A percentile compares a stretch with the other conserved stretches of the same genome.
These are phyloP conservation scores for Atkinsonella texensis DNA, from an alignment of 2,329 filamentous ascomycete genomes.

Conservation along the genomic window DNA sequence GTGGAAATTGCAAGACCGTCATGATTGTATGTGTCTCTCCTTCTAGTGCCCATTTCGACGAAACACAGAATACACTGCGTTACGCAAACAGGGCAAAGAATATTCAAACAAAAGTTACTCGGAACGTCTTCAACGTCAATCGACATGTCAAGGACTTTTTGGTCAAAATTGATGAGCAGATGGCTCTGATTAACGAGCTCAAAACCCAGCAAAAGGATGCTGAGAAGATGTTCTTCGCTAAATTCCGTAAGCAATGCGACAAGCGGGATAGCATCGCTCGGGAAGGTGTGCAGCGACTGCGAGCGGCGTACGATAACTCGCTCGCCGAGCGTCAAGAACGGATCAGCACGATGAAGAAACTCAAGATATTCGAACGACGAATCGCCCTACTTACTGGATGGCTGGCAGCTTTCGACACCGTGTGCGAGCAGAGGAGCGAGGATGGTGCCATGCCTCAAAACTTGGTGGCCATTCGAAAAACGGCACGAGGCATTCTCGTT, in stretches of 20 bases:
- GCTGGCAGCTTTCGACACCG: conserved; percentile 81
- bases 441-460: conserved; percentile 52
- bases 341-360: conserved; percentile 65
- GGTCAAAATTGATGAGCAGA: conserved; percentile 98
- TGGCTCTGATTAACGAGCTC: conserved; percentile 91
- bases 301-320: conserved; percentile 74
- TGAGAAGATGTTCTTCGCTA: conserved; percentile 68
- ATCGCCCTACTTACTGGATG: conserved; percentile 81
- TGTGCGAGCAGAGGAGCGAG: conserved; percentile 52
- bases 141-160: conserved; percentile 98
- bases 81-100: conserved; percentile 98
- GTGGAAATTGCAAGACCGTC: conserved; percentile 96
- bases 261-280: conserved; percentile 66
- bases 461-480: conserved; percentile 68
- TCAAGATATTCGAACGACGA: conserved; percentile 71
- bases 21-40: conserved; percentile 99
- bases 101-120: conserved; percentile 98
- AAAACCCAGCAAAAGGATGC: conserved; percentile 86
- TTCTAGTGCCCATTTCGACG: conserved; percentile 92
- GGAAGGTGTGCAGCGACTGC: conserved; percentile 71
- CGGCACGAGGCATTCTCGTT: conserved; percentile 73
- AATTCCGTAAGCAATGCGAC: conserved; percentile 82
- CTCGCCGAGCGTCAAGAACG: conserved; percentile 67
- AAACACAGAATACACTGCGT: conserved; percentile 93
- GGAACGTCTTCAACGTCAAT: conserved; percentile 98